Evolutionary conservation across 768 basidiomycete genomes (phyloP).

Genomic region (Mycena kentingensis): DNA sequence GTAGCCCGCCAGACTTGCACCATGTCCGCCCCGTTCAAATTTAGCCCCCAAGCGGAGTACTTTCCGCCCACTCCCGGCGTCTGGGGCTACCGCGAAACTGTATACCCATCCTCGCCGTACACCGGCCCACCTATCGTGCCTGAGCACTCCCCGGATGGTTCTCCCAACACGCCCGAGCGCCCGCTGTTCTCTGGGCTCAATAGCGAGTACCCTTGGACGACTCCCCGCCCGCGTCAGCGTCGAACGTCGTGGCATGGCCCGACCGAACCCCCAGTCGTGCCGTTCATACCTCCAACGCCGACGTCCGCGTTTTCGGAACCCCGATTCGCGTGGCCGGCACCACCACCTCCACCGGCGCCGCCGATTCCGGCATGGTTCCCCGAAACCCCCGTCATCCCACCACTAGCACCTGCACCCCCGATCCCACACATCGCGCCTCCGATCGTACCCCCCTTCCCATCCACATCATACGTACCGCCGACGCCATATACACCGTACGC

Average conservation of each 20-base stretch:
- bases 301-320: constrained; percentile 23
- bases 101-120: constrained; percentile 42
- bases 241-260: constrained; percentile 47
- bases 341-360: constrained; percentile 26
- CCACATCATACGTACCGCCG: constrained; percentile 12
- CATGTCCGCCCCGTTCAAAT: constrained; percentile 48
- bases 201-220: constrained; percentile 2
- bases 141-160: constrained; percentile 1
- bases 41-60: constrained; percentile 39
- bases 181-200: constrained; percentile 21
- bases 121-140: constrained; percentile 5
- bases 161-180: constrained; percentile 33
- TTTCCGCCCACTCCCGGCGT: constrained; percentile 34
- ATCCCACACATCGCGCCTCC: too few relatives aligned
- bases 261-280: constrained; percentile 18
- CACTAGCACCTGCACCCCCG: too few relatives aligned
- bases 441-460: too few relatives aligned
- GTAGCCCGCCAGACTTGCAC: constrained; percentile 14
- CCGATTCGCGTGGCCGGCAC: constrained; percentile 12
- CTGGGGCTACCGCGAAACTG: constrained; percentile 30
- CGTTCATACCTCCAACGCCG: constrained; percentile 19
- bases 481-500: constrained; percentile 26
- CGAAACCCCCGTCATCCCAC: too few relatives aligned
- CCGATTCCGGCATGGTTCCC: constrained; percentile 27
- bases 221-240: constrained; percentile 33